Conservation (phyloP, 108 stramenopile species). For the Cyclotella cryptica region DNA sequence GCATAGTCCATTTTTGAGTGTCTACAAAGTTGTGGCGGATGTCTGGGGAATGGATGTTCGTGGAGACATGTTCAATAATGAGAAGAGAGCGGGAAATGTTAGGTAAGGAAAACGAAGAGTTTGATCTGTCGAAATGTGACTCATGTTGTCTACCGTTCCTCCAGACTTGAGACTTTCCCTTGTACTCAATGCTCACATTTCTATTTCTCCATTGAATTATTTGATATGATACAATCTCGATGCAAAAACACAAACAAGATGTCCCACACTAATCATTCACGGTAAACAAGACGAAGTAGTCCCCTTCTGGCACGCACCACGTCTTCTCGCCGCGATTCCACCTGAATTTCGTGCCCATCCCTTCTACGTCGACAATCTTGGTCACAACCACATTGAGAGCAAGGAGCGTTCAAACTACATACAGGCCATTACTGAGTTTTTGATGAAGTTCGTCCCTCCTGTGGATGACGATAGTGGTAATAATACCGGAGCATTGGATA, state of each 20-base stretch:
- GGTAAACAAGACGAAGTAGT: constrained; percentile 79
- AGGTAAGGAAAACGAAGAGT: background rate
- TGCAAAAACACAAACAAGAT: constrained; percentile 16
- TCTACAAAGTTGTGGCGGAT: constrained; percentile 58
- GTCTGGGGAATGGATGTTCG: constrained; percentile 38
- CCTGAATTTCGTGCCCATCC: constrained; percentile 64
- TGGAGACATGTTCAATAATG: constrained; percentile 59
- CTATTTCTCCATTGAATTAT: background rate
- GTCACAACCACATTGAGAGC: constrained; percentile 80
- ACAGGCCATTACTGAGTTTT: constrained; percentile 28
- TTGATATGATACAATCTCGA: background rate
- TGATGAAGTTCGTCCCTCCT: constrained; percentile 29
- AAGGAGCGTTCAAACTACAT: constrained; percentile 35
- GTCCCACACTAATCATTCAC: constrained; percentile 78
- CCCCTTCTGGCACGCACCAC: constrained; percentile 82
- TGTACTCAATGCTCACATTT: background rate
- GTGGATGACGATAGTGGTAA: background rate
- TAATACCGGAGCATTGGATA: background rate
- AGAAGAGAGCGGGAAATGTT: constrained; percentile 58
- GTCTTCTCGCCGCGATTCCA: constrained; percentile 65
- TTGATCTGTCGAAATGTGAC: no score
- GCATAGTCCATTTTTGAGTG: constrained; percentile 61
- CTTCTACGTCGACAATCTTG: constrained; percentile 70
- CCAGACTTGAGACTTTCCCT: no score
- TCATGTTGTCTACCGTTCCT: no score